A percentile compares a stretch with the other conserved stretches of the same genome.
Evolutionary conservation across 2,329 filamentous ascomycete species (phyloP).

Genomic region (Xylariaceae sp.): DNA sequence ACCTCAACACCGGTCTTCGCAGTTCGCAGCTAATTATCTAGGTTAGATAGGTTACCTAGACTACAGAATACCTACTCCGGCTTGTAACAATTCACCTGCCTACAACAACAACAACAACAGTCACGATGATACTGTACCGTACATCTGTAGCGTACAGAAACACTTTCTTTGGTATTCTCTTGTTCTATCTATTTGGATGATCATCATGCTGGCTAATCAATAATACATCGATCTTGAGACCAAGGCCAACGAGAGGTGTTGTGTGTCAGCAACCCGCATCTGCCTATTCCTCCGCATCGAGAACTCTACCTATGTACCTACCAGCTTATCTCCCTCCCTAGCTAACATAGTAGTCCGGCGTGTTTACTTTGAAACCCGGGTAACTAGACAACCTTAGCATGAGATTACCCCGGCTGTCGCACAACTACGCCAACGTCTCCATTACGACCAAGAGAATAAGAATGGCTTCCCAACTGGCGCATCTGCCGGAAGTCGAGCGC

Average conservation of each 20-base stretch:
- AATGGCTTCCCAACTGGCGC: slow-evolving; percentile 58
- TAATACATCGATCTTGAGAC: not conserved
- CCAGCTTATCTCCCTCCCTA: too few relatives aligned
- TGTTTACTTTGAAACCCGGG: too few relatives aligned
- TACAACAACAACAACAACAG: too few relatives aligned
- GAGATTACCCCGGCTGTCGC: slow-evolving; percentile 15
- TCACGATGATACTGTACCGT: not conserved
- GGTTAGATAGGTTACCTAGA: too few relatives aligned
- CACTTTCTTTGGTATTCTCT: not conserved
- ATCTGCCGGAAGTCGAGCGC: slow-evolving; percentile 68
- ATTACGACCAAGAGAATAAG: slow-evolving; percentile 40
- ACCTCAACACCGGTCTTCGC: not conserved
- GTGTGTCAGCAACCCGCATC: not conserved
- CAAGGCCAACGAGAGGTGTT: not conserved
- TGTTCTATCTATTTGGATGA: not conserved
- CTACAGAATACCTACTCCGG: too few relatives aligned
- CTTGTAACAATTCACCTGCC: too few relatives aligned
- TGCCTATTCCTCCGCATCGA: not conserved
- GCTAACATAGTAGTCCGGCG: too few relatives aligned
- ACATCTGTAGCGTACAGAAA: not conserved
- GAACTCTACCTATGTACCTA: not conserved
- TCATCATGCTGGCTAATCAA: not conserved
- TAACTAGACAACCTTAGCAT: slow-evolving; percentile 15
- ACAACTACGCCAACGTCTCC: slow-evolving; percentile 6
- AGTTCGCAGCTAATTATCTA: too few relatives aligned